Base-by-base conservation (phyloP, 1,139 yeast genomes). In the Zygosaccharomyces pseudobailii region DNA sequence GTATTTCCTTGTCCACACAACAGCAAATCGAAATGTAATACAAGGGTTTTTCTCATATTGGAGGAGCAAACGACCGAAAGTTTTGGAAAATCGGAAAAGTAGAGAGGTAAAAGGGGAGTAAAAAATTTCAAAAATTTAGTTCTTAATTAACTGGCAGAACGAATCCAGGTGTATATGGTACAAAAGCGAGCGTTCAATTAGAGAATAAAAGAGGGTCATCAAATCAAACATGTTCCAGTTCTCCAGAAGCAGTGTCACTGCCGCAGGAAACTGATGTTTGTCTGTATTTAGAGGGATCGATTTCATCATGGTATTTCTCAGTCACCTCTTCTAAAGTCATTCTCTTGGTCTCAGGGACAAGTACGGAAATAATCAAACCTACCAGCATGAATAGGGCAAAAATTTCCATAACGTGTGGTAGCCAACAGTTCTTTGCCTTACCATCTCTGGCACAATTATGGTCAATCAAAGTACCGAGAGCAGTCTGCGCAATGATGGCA, bases 401-500 rank as follows among this genome's bases (percentile, higher is more conserved):
- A 68, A 88, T 87, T 73, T 87, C 88, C 94, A 88, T 86, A 55
- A 87, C 95, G 61, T 87, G 95, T 46, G 88, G 87, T 66, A 87
- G 78, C 82, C 79, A 87, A 80, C 95, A 87, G 71, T 81, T 79
- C 44, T 63, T 61, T 32, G 58, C 46, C 43, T 67, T 63, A 49
- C 76, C 67, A 51, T 73, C 75, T 40, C 73, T 71, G 38, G 84
- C 71, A 79, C 95, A 87, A 56, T 80, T 77, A 70, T 84, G 90
- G 74, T 84, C 74, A 51, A 84, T 77, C 62, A 87, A 78, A 55
- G 95, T 87, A 75, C 96, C 96, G 59, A 88, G 70, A 68, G 86
- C 84, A 53, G 95, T 84, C 72, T 89, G 94, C 34, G 97, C 97
- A 72, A 92, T 80, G 58, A 92, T 87, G 52, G 98, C 97, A 74